phyloP scores from a whole-genome alignment of 73 alveolate species.

The Tetrahymena elliotti region DNA sequence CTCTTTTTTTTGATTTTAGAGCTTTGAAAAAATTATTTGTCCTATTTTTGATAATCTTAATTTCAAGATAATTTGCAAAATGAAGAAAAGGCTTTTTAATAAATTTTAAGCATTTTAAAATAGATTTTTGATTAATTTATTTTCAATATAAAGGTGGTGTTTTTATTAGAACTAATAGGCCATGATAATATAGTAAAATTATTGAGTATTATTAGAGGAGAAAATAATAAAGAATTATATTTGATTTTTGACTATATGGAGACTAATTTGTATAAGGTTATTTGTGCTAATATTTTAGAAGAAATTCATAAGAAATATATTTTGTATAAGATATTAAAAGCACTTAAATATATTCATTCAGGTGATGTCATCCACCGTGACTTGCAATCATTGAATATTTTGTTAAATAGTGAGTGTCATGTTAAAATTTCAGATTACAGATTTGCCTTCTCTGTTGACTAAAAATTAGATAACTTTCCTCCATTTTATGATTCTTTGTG shows the following conservation, averaged over 20 bases:
- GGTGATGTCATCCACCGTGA: conserved; percentile 75
- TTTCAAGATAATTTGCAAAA: no score
- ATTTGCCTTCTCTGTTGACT: conserved; percentile 57
- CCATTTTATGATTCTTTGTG: conserved; percentile 83
- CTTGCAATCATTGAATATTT: conserved; percentile 71
- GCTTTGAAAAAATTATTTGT: no score
- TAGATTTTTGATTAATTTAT: not conserved
- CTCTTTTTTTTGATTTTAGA: no score
- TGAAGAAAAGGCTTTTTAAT: conserved; percentile 3
- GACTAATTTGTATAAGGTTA: conserved; percentile 69
- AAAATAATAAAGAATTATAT: conserved; percentile 59
- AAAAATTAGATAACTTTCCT: conserved; percentile 12
- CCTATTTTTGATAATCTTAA: no score
- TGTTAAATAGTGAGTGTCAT: conserved; percentile 70
- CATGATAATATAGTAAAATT: conserved; percentile 59
- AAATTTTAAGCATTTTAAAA: conserved; percentile 16
- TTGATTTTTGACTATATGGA: conserved; percentile 72
- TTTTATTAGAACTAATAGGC: conserved; percentile 68
- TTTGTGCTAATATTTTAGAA: conserved; percentile 58
- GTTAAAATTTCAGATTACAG: conserved; percentile 84
- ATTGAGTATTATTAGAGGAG: conserved; percentile 55
- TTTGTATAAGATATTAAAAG: conserved; percentile 53
- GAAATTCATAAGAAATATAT: conserved; percentile 59
- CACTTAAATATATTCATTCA: conserved; percentile 63
- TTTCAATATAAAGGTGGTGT: conserved; percentile 58